These are phyloP conservation scores for Panaeolus papilionaceus DNA, from an alignment of 768 basidiomycete species.

Conservation along the genomic window DNA sequence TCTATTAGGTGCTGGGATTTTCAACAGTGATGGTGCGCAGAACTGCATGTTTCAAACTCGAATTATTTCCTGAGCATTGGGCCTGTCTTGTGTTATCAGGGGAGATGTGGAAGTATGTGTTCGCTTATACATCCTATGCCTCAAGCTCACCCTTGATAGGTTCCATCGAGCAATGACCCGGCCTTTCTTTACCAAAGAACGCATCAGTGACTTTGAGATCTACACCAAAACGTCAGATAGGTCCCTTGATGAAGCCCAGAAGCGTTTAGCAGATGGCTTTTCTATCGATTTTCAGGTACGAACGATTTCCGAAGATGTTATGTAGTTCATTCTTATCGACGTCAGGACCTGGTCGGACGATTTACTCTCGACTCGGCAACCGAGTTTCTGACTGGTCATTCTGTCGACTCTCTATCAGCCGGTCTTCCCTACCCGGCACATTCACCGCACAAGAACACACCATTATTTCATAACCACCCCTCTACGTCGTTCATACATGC, in stretches of 20 bases:
- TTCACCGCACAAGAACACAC: slow-evolving; percentile 32
- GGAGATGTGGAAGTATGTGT: slow-evolving; percentile 71
- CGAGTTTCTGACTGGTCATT: slow-evolving; percentile 62
- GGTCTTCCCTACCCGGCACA: slow-evolving; percentile 56
- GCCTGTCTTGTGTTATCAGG: slow-evolving; percentile 37
- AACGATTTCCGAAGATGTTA: too few relatives aligned
- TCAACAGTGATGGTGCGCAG: slow-evolving; percentile 60
- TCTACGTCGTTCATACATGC: slow-evolving; percentile 54
- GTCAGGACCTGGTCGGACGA: slow-evolving; percentile 52
- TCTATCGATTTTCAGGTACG: slow-evolving; percentile 67
- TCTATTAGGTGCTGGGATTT: slow-evolving; percentile 62
- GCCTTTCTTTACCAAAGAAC: slow-evolving; percentile 71
- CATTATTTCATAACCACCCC: slow-evolving; percentile 36
- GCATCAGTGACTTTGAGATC: slow-evolving; percentile 66
- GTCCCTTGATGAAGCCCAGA: slow-evolving; percentile 50
- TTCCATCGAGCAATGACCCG: slow-evolving; percentile 73
- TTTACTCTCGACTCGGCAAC: slow-evolving; percentile 74
- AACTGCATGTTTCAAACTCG: background rate
- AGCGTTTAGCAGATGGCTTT: slow-evolving; percentile 49
- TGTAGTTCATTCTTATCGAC: slow-evolving; percentile 33
- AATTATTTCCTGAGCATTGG: background rate
- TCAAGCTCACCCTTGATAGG: slow-evolving; percentile 29
- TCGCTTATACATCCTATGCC: background rate
- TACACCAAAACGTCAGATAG: slow-evolving; percentile 61
- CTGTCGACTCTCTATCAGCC: slow-evolving; percentile 54